These are phyloP conservation scores for Jackrogersella multiformis DNA, from an alignment of 495 filamentous ascomycete genomes.

Conservation along the genomic window DNA sequence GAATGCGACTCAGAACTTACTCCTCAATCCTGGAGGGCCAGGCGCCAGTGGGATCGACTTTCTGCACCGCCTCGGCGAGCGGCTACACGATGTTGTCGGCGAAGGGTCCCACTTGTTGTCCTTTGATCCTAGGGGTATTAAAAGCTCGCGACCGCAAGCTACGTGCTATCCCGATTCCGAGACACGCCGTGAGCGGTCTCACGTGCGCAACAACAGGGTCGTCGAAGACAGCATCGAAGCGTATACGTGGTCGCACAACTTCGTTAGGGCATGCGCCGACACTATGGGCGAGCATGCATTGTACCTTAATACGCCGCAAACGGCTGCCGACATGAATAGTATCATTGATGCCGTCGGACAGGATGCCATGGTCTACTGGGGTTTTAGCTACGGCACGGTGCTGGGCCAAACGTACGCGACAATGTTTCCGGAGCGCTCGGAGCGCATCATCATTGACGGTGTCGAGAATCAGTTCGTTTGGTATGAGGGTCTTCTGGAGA, in stretches of 20 bases:
- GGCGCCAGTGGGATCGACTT: constrained; percentile 53
- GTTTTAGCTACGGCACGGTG: constrained; percentile 70
- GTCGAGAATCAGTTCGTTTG: constrained; percentile 53
- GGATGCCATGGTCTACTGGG: constrained; percentile 65
- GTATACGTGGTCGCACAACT: constrained; percentile 52
- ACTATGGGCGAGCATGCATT: constrained; percentile 52
- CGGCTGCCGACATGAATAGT: constrained; percentile 60
- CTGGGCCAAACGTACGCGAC: constrained; percentile 65
- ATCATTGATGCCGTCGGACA: constrained; percentile 58
- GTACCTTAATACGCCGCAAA: constrained; percentile 60
- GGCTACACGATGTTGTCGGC: constrained; percentile 51
- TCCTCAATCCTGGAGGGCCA: constrained; percentile 59
- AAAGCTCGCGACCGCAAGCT: constrained; percentile 49
- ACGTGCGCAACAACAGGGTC: constrained; percentile 42
- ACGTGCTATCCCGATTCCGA: constrained; percentile 50
- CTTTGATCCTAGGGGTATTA: constrained; percentile 59
- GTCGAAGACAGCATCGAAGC: constrained; percentile 52
- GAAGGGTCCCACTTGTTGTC: constrained; percentile 55
- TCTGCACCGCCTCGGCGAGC: constrained; percentile 46
- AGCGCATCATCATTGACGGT: constrained; percentile 55
- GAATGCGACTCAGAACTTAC: constrained; percentile 53
- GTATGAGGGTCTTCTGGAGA: constrained; percentile 45
- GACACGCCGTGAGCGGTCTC: constrained; percentile 36
- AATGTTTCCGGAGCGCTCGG: constrained; percentile 53
- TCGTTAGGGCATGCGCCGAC: constrained; percentile 51